Evolutionary conservation across 495 filamentous ascomycete species (phyloP), one percentile per base, ranked within the genome.

Genomic region (Xylaria flabelliformis): DNA sequence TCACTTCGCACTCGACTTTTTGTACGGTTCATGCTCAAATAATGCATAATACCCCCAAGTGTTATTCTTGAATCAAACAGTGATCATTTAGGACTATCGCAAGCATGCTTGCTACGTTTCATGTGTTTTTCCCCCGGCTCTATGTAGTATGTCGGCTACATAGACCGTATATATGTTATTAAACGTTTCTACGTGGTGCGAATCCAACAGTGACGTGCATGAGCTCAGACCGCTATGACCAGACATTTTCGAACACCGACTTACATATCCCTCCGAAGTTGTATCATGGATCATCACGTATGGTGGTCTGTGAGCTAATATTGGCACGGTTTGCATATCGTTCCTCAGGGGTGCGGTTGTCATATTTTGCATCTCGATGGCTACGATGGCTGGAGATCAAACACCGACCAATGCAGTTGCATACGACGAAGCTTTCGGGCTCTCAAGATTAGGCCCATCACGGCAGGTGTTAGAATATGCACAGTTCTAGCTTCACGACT

Each of bases 311-410:
- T 46, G 53, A 53, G n/a, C 24, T 19, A 64, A 44, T 64, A 24
- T 62, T 53, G 48, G 59, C 26, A 58, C 69, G 24, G 59, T 6
- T 64, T 70, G 34, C 36, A 64, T 41, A 42, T 46, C 1, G 46
- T 59, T 71, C 12, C 61, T 71, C 34, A 5, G 10, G 42, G 21
- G 15, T 55, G n/a, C 64, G 46, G 46, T 46, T 56, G 69, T 71
- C 69, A 56, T 34, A 64, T 71, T 44, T 51, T 17, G 29, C 26
- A 64, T 48, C 68, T n/a, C 26, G 46, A 61, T 71, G 48, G 13
- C 59, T n/a, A 3, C 26, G 46, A 61, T 71, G 48, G 13, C 59
- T 12, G 7, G 24, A 34, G 21, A 64, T 36, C 48, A 53, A 13
- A 64, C 21, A 42, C 61, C 34, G 39, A 64, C 48, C 64, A 56